phyloP scores from a whole-genome alignment of 1,284 basidiomycete genomes.

The Cryptococcus sp. region DNA sequence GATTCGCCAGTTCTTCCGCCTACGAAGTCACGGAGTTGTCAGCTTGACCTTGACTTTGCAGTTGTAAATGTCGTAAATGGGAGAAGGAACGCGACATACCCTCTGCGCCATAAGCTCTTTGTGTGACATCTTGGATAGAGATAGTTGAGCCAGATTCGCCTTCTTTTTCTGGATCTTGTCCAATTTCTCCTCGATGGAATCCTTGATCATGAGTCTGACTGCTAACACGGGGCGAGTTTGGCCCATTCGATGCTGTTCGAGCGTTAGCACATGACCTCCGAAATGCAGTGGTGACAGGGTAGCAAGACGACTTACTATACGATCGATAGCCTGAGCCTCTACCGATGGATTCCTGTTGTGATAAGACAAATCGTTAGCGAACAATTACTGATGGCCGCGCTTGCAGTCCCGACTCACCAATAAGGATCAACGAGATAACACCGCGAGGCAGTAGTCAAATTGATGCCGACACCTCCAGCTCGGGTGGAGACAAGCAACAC shows the following conservation, averaged over 20 bases:
- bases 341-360: conserved; percentile 85
- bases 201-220: conserved; percentile 86
- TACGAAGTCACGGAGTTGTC: conserved; percentile 41
- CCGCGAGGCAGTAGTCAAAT: conserved; percentile 86
- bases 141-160: conserved; percentile 86
- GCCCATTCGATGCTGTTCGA: conserved; percentile 78
- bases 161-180: conserved; percentile 93
- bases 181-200: conserved; percentile 86
- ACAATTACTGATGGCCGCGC: neutral
- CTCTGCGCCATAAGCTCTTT: conserved; percentile 78
- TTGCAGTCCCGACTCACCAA: conserved; percentile 61
- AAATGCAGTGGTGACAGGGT: neutral
- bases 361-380: neutral
- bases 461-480: conserved; percentile 95
- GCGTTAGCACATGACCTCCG: neutral
- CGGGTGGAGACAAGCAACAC: conserved; percentile 93
- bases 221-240: conserved; percentile 89
- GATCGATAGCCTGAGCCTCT: conserved; percentile 92
- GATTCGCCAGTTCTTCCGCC: conserved; percentile 54
- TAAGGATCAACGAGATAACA: conserved; percentile 95
- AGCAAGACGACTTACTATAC: conserved; percentile 62
- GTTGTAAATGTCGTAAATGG: neutral
- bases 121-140: conserved; percentile 75
- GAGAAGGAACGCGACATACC: conserved; percentile 52
- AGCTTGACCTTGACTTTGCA: conserved; percentile 3